Percentiles rank a stretch among this genome's conserved stretches.
phyloP scores from a whole-genome alignment of 257 asterid genomes.

The Ligustrum vulgare region DNA sequence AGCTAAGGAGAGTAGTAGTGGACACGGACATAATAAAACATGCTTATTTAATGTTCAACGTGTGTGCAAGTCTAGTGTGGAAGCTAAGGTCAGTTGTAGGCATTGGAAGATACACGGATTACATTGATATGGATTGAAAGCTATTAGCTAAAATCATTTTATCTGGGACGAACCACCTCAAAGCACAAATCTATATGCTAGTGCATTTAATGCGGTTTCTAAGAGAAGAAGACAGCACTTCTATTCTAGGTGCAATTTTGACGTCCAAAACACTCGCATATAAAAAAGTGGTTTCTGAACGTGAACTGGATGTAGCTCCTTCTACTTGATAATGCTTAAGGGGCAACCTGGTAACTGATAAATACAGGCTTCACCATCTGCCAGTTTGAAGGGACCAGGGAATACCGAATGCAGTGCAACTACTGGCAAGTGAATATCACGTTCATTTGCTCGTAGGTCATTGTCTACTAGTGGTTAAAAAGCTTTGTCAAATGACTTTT shows the following conservation, averaged over 20 bases:
- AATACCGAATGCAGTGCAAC: neutral
- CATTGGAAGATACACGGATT: neutral
- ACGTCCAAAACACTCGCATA: too few relatives aligned
- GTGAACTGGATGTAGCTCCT: neutral
- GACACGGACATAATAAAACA: too few relatives aligned
- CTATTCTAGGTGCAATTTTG: neutral
- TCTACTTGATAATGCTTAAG: neutral
- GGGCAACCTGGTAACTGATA: neutral
- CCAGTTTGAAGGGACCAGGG: neutral
- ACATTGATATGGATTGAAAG: neutral
- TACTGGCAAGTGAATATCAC: slow-evolving; percentile 1
- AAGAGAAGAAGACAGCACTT: neutral
- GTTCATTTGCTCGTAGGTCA: neutral
- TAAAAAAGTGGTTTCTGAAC: neutral
- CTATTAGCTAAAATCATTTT: neutral
- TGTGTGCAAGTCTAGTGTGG: too few relatives aligned
- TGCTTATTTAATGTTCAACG: too few relatives aligned
- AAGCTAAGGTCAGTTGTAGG: too few relatives aligned
- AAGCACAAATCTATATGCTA: neutral
- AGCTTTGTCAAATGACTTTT: neutral
- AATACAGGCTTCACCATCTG: neutral
- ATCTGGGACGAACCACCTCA: neutral
- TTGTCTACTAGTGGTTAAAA: neutral
- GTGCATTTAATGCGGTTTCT: neutral
- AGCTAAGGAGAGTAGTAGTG: too few relatives aligned